Evolutionary conservation across 23 red algal species (phyloP), one percentile per base, ranked within the genome.

Genomic region (Gracilaria domingensis): DNA sequence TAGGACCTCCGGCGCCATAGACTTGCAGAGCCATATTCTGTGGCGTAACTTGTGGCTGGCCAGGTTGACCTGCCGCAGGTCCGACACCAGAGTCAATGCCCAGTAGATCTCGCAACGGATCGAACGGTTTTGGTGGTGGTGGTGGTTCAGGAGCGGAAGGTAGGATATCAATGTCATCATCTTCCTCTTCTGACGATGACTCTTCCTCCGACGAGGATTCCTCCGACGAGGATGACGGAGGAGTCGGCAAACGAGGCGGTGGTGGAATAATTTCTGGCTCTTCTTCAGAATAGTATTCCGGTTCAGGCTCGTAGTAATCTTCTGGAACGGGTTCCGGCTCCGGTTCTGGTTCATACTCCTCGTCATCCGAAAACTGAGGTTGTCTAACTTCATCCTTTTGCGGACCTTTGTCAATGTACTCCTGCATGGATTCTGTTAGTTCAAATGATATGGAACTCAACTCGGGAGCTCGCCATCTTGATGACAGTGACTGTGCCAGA

Each of bases 221-320:
- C 12, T 85, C 90, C 24, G 84, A 85, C 17, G 76, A 62, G 0
- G 77, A 74, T 32, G 74, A 71, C 32, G 71, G 80, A 48, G 91
- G 81, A 9, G 78, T 79, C 20, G 79, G 77, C 6, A 66, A 32
- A 58, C 80, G 91, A 58, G 85, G 84, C 66, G 93, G 93, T 21
- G 85, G 44, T 13, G 85, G 86, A 50, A 66, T 64, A n/a, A 79
- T 50, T 54, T 96, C 93, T 36, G 84, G 93, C 45, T 95, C 94
- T 65, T 88, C 84, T 37, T 96, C 94, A 6, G 87, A 91, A 78
- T 93, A 96, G 51, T 96, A 96, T 60, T 92, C 94, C 2, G 88
- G 88, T 53, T 92, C 88, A 18, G 94, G 94, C 77, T 96, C 94
- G 49, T 91, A 96, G 56, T 95, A 95, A 32, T 88, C 85, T 51